Evolutionary conservation across 495 filamentous ascomycete species (phyloP).

Genomic region (Entonaema liquescens): DNA sequence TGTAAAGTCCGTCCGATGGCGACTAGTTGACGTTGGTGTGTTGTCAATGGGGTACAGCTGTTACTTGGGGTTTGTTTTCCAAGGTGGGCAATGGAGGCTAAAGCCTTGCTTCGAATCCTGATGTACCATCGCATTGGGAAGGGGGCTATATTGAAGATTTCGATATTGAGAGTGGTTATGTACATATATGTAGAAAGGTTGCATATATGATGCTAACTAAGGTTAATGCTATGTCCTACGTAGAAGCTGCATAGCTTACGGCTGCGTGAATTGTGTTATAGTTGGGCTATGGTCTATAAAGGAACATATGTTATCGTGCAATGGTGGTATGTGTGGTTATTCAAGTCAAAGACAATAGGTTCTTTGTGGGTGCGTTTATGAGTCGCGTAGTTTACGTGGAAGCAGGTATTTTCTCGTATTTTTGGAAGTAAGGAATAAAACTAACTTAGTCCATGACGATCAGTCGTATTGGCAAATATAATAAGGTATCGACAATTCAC

Average conservation of each 20-base stretch:
- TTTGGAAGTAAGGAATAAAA: no score
- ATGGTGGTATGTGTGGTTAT: background rate
- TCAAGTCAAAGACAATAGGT: background rate
- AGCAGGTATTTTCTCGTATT: background rate
- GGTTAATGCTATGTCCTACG: conserved; percentile 29
- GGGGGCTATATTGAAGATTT: conserved; percentile 5
- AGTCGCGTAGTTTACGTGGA: background rate
- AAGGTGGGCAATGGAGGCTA: background rate
- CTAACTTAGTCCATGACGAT: no score
- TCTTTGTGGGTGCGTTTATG: background rate
- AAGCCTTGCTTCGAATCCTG: background rate
- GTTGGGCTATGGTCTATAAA: background rate
- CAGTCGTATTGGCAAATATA: no score
- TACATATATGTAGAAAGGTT: no score
- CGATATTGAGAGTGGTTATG: background rate
- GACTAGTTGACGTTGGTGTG: conserved; percentile 16
- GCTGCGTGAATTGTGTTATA: background rate
- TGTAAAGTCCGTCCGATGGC: background rate
- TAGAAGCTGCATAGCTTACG: conserved; percentile 11
- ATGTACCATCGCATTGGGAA: background rate
- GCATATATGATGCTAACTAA: conserved; percentile 13
- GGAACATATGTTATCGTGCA: background rate
- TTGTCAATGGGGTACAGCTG: no score
- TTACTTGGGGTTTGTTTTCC: background rate
- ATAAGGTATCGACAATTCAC: no score